Conservation (phyloP, 2,329 filamentous ascomycete species). For the Chaetomiaceae sp. region DNA sequence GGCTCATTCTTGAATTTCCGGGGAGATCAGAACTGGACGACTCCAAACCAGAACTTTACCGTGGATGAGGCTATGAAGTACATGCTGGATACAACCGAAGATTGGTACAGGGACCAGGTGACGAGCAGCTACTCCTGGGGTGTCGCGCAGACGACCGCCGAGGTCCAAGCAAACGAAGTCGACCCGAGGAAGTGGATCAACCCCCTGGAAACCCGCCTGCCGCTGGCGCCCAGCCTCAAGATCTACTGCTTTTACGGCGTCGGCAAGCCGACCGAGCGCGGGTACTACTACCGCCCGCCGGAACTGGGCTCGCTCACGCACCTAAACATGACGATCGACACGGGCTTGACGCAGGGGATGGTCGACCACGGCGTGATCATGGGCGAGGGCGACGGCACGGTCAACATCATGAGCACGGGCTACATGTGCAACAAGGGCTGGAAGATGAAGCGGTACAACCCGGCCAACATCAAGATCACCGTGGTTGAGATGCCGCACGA, state of each 20-base stretch:
- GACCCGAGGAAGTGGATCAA: constrained; percentile 86
- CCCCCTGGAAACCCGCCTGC: constrained; percentile 81
- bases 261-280: constrained; percentile 86
- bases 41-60: constrained; percentile 69
- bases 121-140: constrained; percentile 77
- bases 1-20: constrained; percentile 85
- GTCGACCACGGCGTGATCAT: constrained; percentile 88
- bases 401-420: constrained; percentile 82
- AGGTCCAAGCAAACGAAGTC: constrained; percentile 78
- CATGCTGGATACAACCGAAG: constrained; percentile 68
- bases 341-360: constrained; percentile 50
- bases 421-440: constrained; percentile 98
- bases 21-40: constrained; percentile 55
- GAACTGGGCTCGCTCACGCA: constrained; percentile 60
- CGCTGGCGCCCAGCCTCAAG: constrained; percentile 80
- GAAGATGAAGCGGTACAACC: constrained; percentile 91
- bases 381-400: constrained; percentile 93
- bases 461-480: constrained; percentile 71
- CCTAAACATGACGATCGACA: constrained; percentile 70
- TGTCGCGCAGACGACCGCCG: constrained; percentile 68
- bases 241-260: constrained; percentile 97
- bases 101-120: constrained; percentile 77
- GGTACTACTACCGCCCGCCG: constrained; percentile 76
- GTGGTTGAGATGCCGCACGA: constrained; percentile 96
- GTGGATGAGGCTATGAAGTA: constrained; percentile 71